Evolutionary conservation across 1,139 yeast species (phyloP).

Genomic region (Saccharomycopsis hybrid): DNA sequence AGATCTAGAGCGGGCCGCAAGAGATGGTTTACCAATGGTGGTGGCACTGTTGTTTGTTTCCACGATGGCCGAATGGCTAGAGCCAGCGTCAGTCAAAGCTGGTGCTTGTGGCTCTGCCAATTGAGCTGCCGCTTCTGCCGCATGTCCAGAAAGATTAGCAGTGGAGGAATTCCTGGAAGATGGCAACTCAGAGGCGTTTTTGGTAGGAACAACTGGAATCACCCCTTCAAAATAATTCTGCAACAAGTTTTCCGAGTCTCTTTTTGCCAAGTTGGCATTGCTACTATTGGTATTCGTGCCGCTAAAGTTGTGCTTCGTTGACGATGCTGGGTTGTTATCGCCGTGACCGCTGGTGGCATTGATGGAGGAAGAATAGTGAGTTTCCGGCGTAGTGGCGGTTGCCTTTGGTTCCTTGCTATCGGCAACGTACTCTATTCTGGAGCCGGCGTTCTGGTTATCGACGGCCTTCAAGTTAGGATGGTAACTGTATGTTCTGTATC

Average conservation of each 20-base stretch:
- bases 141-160: neutral
- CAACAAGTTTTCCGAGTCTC: slow-evolving; percentile 16
- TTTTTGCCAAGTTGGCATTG: neutral
- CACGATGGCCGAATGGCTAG: slow-evolving; percentile 2
- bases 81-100: neutral
- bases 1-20: slow-evolving; percentile 4
- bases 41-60: neutral
- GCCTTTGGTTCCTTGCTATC: too few species aligned
- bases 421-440: too few species aligned
- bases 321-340: neutral
- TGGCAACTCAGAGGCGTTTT: neutral
- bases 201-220: slow-evolving; percentile 17
- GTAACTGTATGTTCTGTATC: slow-evolving; percentile 18
- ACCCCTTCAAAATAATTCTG: slow-evolving; percentile 21
- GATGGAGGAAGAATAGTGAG: slow-evolving; percentile 1
- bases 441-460: neutral
- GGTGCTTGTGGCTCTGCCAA: neutral
- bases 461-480: slow-evolving; percentile 16
- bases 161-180: slow-evolving; percentile 1
- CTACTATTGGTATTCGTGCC: neutral
- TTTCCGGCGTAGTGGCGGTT: slow-evolving; percentile 4
- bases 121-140: too few species aligned
- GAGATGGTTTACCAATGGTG: neutral
- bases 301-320: too few species aligned
- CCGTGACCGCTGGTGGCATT: neutral